A percentile compares a stretch with the other conserved stretches of the same genome.
Conservation (phyloP, 2,329 filamentous ascomycete species). For the Colletotrichum plurivorum region DNA sequence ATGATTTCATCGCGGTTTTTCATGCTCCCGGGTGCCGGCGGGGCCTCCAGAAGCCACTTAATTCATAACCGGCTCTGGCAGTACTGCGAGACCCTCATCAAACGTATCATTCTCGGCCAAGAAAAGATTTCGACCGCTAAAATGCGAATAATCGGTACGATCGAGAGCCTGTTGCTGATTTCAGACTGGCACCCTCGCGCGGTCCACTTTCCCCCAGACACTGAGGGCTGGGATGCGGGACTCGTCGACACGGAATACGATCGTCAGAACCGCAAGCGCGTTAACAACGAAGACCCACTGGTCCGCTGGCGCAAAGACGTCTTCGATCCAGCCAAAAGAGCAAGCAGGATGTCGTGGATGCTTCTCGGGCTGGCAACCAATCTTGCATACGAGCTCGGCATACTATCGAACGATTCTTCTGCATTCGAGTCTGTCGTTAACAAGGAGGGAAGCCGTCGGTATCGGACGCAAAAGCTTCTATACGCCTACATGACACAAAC, state of each 20-base stretch:
- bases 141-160: constrained; percentile 41
- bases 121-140: constrained; percentile 44
- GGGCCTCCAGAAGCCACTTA: constrained; percentile 41
- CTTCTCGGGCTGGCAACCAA: constrained; percentile 43
- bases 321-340: constrained; percentile 45
- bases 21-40: constrained; percentile 42
- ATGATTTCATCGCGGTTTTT: constrained; percentile 45
- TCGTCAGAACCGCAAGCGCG: constrained; percentile 39
- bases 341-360: constrained; percentile 48
- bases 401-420: constrained; percentile 34
- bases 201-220: constrained; percentile 43
- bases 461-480: constrained; percentile 40
- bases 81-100: constrained; percentile 43
- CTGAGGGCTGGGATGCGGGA: constrained; percentile 43
- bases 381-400: constrained; percentile 43
- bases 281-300: constrained; percentile 42
- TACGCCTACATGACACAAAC: constrained; percentile 43
- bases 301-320: constrained; percentile 46
- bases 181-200: constrained; percentile 45
- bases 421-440: background rate
- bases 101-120: constrained; percentile 41
- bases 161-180: constrained; percentile 44
- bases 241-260: constrained; percentile 43
- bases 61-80: constrained; percentile 43
- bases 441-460: constrained; percentile 3